Base-by-base conservation (phyloP, 139 green algal species). In the Micractinium sp. region DNA sequence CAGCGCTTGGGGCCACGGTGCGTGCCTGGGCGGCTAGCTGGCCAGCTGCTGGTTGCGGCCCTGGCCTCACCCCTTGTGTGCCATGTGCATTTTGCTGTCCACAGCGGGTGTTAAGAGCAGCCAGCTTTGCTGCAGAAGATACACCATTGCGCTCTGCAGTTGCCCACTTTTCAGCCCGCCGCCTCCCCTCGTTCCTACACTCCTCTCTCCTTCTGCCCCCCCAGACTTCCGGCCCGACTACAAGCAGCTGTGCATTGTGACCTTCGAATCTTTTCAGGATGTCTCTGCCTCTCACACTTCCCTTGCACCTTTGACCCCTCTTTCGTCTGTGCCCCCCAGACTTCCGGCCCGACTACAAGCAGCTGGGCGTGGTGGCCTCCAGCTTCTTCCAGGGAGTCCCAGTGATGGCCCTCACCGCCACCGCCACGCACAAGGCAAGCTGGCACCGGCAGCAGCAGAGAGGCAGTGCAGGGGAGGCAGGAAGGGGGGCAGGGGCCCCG, bases 181-280 rank as follows among this genome's bases (percentile, higher is more conserved):
- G n/a, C 47, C 47, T 16, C 5, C 47, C 9, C 47, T 56, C 47
- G 7, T 56, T 5, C 47, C 47, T 38, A 12, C 3, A 5, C 7
- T 56, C 5, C 47, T 56, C 47, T 9, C 47, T 16, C 47, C 47
- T n/a, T 47, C 53, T 25, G 77, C 2, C 15, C n/a, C 33, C 73
- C 18, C 85, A 89, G 95, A 98, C 90, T 98, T 98, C 87, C 77
- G 96, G 27, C 92, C 93, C 22, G 93, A 97, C 80, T 98, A 98
- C 88, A 94, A 96, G 84, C 63, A 92, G 71, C 92, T 98, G 36
- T 93, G 93, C 16, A 19, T 63, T 7, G 82, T 97, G 25, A 89
- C 91, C 84, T 53, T 23, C 7, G 29, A n/a, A 25, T 56, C 53
- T 73, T 97, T 96, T 71, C 88, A 82, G 0, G 71, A 88, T 12